Evolutionary conservation across 768 basidiomycete genomes (phyloP), one percentile per base, ranked within the genome.

Genomic region (Lentinus tigrinus): DNA sequence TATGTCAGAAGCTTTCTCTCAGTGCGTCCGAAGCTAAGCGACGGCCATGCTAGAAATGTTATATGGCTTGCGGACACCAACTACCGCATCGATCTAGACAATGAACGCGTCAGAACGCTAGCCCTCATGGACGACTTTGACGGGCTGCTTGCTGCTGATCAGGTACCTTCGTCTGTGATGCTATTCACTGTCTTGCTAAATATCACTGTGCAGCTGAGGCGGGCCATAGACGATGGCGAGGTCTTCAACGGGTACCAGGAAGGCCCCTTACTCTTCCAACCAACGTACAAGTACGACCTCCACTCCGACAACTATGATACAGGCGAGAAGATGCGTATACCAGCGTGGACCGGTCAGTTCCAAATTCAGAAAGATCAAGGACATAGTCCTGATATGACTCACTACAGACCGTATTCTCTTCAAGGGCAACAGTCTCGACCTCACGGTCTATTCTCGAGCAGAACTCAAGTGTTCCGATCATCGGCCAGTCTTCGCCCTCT

Each of bases 21-120:
- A 38, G 14, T 4, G 62, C 4, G 65, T 44, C 23, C 38, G 13
- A 7, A 21, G 26, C n/a, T 19, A 3, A 16, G 21, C 34, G 6
- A 51, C 54, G n/a, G 1, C 47, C 23, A 24, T 13, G 10, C 8
- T 65, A 98, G 96, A 55, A 91, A 95, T 70, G 80, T 98, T 34
- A 80, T 98, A 43, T 98, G 95, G 94, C 78, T 94, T 9, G 95
- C 90, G 10, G 97, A 99, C 72, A 90, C 91, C 48, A 99, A 99
- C 69, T 99, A 98, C 70, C 89, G 97, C 21, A 87, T 98, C 57
- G 84, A 92, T 58, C 77, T 97, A 51, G 83, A 94, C 46, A 95
- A 97, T 70, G 85, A 87, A 16, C 84, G 80, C 11, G 96, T 89
- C 21, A 79, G 93, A 55, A 72, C 79, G n/a, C 73, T 88, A 1